Evolutionary conservation across 257 asterid species (phyloP).

Genomic region (Petunia axillaris): DNA sequence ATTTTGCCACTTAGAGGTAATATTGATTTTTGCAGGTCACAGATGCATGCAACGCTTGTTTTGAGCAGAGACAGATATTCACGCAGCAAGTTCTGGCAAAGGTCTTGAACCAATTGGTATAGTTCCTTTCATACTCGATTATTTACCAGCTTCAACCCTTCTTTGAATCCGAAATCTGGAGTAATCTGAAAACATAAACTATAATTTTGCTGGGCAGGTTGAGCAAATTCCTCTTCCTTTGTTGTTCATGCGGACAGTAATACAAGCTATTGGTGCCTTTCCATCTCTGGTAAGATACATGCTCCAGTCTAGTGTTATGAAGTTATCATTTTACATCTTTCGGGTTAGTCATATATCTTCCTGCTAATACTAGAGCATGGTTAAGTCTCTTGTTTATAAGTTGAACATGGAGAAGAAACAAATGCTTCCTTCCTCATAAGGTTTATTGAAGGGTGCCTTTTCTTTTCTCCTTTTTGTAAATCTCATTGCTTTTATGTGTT

Average conservation of each 20-base stretch:
- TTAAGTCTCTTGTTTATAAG: slow-evolving; percentile 6
- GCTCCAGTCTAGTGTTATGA: background rate
- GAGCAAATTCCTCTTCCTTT: slow-evolving; percentile 97
- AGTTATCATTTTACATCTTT: background rate
- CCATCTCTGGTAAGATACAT: slow-evolving; percentile 78
- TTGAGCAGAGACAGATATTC: slow-evolving; percentile 84
- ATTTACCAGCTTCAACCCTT: slow-evolving; percentile 3
- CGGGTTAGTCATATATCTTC: slow-evolving; percentile 6
- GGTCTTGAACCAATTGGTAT: slow-evolving; percentile 96
- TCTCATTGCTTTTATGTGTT: slow-evolving; percentile 3
- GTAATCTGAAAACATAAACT: slow-evolving; percentile 20
- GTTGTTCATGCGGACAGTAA: slow-evolving; percentile 95
- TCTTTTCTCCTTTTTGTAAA: background rate
- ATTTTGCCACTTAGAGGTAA: slow-evolving; percentile 30
- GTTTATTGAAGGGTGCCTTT: background rate
- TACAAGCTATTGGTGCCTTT: slow-evolving; percentile 96
- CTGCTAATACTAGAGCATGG: slow-evolving; percentile 22
- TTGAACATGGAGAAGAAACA: background rate
- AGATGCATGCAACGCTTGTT: slow-evolving; percentile 98
- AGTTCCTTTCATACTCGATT: slow-evolving; percentile 28
- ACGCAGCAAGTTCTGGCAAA: slow-evolving; percentile 95
- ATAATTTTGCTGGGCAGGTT: slow-evolving; percentile 62
- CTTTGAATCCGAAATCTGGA: background rate
- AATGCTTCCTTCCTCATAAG: slow-evolving; percentile 8
- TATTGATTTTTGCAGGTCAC: slow-evolving; percentile 66